Evolutionary conservation across 768 basidiomycete genomes (phyloP), one percentile per base, ranked within the genome.

Genomic region (Suillus decipiens): DNA sequence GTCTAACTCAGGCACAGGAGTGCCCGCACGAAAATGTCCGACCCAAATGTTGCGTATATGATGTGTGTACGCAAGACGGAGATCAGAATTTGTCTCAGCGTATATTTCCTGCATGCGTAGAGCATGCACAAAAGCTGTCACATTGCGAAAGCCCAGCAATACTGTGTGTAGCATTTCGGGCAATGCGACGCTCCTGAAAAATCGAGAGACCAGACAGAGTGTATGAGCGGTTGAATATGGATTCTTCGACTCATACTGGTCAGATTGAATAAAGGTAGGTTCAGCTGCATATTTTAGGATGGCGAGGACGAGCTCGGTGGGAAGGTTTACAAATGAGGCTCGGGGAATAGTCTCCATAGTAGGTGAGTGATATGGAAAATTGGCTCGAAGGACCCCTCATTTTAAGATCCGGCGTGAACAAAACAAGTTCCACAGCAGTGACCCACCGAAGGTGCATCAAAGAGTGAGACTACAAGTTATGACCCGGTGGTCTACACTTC

Each of bases 91-190:
- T 2, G 42, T 51, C 6, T 39, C 19, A 1, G 47, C 39, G 15
- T 71, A 64, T 2, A 58, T n/a, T 19, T 51, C 42, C 22, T 78
- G 78, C 19, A 70, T 67, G 4, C 69, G 67, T 12, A 81, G 63
- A 41, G 76, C 69, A 48, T 70, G 65, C 43, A 75, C 68, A 68
- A 82, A 81, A 22, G 54, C 34, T n/a, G 8, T 15, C n/a, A 37
- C 7, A 12, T 55, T n/a, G 3, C 3, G 3, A 37, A 6, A 22
- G 7, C 2, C 8, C 53, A 81, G 72, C 24, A 78, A 62, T 5
- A 82, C 76, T 15, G 77, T 80, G 61, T 76, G 72, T 9, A 81
- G 73, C 59, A 82, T 72, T 59, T 71, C 66, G 41, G 74, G 78
- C 73, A 82, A 79, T 22, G 72, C 67, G 17, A 68, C 68, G 14